Evolutionary conservation across 2,329 filamentous ascomycete species (phyloP), one percentile per base, ranked within the genome.

Genomic region (Trichothecium sympodiale): DNA sequence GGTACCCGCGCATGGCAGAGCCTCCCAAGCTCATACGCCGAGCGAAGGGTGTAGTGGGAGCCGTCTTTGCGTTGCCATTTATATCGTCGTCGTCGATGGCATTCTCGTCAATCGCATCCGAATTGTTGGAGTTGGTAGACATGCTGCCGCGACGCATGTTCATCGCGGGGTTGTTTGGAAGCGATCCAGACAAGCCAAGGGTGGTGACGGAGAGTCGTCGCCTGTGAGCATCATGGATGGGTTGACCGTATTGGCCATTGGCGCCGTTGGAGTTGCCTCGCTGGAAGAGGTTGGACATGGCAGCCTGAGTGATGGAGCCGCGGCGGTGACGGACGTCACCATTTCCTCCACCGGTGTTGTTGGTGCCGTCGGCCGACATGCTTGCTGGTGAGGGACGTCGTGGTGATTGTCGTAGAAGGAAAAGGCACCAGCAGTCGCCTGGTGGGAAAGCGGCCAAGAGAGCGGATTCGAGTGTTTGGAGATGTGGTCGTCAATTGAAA

Each of bases 21-120:
- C 82, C 81, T 41, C 89, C 88, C 52, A 94, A 93, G 61, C 88
- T 95, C 66, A 94, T 79, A 40, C 88, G 82, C 47, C 88, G 80
- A 40, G 74, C 74, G 53, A 88, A 89, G 25, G 87, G 84, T 10
- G 82, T 83, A 36, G 66, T 71, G 25, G 84, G 79, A 13, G 71
- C 69, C 46, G 71, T 74, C 50, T 68, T 72, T 28, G 64, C 54
- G 38, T 59, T 57, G 35, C 59, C 55, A n/a, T 65, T 59, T 36
- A 65, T 61, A 16, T 78, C 74, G 29, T 78, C 74, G 40, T 88
- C 83, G 42, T 85, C 80, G 41, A 82, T 71, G 33, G 80, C 82
- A 46, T 62, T 80, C 58, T 88, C 83, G 44, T 88, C 82, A 41
- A 80, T 68, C 2, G 71, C 72, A 38, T 75, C 70, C 4, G 74